These are phyloP conservation scores for Hypsizygus marmoreus DNA, from an alignment of 768 basidiomycete species.

Conservation along the genomic window DNA sequence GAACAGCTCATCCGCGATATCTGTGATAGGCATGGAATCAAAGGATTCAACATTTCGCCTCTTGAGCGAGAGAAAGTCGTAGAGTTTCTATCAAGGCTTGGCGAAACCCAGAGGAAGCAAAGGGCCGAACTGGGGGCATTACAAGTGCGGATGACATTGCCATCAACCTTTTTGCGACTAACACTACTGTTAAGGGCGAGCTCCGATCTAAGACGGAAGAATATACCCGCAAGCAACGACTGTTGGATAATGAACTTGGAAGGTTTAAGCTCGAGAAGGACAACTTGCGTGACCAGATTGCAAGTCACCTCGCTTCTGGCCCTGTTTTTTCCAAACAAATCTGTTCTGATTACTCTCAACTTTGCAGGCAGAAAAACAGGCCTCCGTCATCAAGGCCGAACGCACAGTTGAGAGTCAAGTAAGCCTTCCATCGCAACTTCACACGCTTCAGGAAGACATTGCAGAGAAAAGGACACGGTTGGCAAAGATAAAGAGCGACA, in stretches of 20 bases:
- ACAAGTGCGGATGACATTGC: constrained; percentile 47
- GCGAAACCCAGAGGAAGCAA: constrained; percentile 62
- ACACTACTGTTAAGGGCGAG: constrained; percentile 44
- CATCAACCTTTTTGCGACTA: constrained; percentile 2
- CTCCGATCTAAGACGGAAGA: constrained; percentile 59
- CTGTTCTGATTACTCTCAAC: not conserved
- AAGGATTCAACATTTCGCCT: constrained; percentile 70
- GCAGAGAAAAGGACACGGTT: constrained; percentile 67
- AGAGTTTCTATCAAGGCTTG: constrained; percentile 71
- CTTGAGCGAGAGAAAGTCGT: constrained; percentile 70
- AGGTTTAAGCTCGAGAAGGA: constrained; percentile 54
- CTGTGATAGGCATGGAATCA: constrained; percentile 66
- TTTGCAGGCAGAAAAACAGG: constrained; percentile 52
- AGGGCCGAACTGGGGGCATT: constrained; percentile 65
- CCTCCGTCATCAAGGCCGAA: constrained; percentile 54
- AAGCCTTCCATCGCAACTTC: constrained; percentile 53
- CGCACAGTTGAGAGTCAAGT: constrained; percentile 57
- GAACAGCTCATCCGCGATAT: constrained; percentile 76
- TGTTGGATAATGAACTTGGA: constrained; percentile 57
- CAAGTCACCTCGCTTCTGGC: constrained; percentile 30
- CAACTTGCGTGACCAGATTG: constrained; percentile 58
- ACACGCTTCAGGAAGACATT: constrained; percentile 59
- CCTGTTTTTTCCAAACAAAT: too few species aligned
- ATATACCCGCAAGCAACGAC: constrained; percentile 59
- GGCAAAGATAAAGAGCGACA: constrained; percentile 58